Conservation (phyloP, 106 monocot species). For the Dendrobium catenatum region DNA sequence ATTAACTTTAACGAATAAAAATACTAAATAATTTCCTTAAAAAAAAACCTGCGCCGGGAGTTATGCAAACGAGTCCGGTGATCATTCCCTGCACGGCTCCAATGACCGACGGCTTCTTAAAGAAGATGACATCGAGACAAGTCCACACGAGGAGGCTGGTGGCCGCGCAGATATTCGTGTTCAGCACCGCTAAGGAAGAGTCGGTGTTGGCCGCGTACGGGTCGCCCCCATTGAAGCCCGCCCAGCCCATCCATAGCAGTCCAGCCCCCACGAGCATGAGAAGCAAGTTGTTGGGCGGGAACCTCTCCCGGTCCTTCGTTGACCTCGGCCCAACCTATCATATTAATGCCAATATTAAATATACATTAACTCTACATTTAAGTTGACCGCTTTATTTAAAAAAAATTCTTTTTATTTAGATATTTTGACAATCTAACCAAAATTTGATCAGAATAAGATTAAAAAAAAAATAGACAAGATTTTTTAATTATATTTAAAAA, state of each 20-base stretch:
- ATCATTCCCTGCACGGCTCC: slow-evolving; percentile 28
- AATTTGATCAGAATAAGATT: too few relatives aligned
- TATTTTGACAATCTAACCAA: too few relatives aligned
- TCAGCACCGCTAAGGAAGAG: slow-evolving; percentile 29
- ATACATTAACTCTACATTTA: too few relatives aligned
- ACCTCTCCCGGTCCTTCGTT: slow-evolving; percentile 30
- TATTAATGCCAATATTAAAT: background rate
- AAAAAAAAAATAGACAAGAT: too few relatives aligned
- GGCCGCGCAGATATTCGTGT: slow-evolving; percentile 34
- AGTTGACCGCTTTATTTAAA: too few relatives aligned
- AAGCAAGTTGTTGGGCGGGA: slow-evolving; percentile 28
- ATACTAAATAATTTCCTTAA: background rate
- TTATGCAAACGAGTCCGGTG: slow-evolving; percentile 24
- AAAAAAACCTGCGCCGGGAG: slow-evolving; percentile 26
- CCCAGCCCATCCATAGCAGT: slow-evolving; percentile 35
- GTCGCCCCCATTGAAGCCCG: slow-evolving; percentile 36
- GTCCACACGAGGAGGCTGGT: slow-evolving; percentile 32
- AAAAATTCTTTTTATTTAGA: too few relatives aligned
- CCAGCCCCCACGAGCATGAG: slow-evolving; percentile 33
- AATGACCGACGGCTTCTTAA: slow-evolving; percentile 36
- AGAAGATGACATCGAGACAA: slow-evolving; percentile 35
- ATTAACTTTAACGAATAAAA: background rate
- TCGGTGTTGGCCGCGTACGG: slow-evolving; percentile 32
- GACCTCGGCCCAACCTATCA: slow-evolving; percentile 24
- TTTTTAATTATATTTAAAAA: too few relatives aligned